Percentiles rank a stretch among this genome's conserved stretches.
phyloP scores from a whole-genome alignment of 2,329 filamentous ascomycete genomes.

The Aulographum hederae region DNA sequence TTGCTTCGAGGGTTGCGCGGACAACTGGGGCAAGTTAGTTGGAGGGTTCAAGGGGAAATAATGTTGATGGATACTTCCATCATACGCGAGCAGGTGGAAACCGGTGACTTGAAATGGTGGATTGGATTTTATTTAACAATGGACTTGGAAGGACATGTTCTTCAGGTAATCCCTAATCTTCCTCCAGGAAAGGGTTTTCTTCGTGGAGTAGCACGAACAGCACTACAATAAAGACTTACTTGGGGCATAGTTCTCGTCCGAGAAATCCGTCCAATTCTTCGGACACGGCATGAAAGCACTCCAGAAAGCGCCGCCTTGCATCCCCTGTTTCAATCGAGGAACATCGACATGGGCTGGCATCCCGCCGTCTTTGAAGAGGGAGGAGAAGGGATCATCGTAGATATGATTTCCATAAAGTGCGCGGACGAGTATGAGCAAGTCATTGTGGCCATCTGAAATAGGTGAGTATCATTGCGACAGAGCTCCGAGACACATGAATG shows the following conservation, averaged over 20 bases:
- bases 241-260: slow-evolving; percentile 48
- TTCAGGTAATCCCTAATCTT: too few species aligned
- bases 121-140: too few species aligned
- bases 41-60: slow-evolving; percentile 5
- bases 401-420: slow-evolving; percentile 56
- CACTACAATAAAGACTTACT: slow-evolving; percentile 38
- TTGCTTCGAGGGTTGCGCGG: slow-evolving; percentile 51
- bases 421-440: slow-evolving; percentile 61
- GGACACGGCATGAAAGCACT: slow-evolving; percentile 71
- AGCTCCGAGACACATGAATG: neutral
- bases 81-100: too few species aligned
- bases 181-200: too few species aligned
- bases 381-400: slow-evolving; percentile 53
- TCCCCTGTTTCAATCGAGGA: slow-evolving; percentile 50
- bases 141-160: too few species aligned
- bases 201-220: too few species aligned
- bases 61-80: too few species aligned
- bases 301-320: slow-evolving; percentile 81
- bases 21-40: slow-evolving; percentile 28
- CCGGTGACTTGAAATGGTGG: too few species aligned
- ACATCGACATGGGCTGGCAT: slow-evolving; percentile 60
- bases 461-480: neutral
- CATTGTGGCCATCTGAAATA: slow-evolving; percentile 66
- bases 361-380: slow-evolving; percentile 53
- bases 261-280: slow-evolving; percentile 51